Percentiles rank a stretch among this genome's conserved stretches.
Conservation (phyloP, 805 yeast species). For the Metschnikowia baotianmanensis region DNA sequence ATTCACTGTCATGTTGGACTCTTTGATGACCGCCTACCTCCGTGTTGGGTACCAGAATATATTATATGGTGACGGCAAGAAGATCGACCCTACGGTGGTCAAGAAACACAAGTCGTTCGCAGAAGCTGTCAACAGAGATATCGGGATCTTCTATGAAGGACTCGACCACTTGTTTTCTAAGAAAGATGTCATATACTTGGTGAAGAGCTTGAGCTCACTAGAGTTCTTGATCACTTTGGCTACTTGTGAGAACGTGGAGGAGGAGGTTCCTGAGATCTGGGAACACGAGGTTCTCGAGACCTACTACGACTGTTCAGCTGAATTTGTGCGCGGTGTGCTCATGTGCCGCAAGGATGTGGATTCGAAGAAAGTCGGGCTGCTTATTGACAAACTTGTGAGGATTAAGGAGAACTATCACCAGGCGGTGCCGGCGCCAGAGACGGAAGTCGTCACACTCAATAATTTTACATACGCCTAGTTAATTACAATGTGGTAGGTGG, state of each 20-base stretch:
- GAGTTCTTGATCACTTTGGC: conserved; percentile 41
- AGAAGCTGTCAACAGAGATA: conserved; percentile 39
- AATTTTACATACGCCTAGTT: conserved; percentile 30
- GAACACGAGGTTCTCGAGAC: conserved; percentile 52
- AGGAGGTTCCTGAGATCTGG: conserved; percentile 49
- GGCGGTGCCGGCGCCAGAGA: conserved; percentile 33
- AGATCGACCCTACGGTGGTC: conserved; percentile 37
- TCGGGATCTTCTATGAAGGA: conserved; percentile 35
- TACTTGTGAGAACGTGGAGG: conserved; percentile 36
- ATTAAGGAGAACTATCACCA: conserved; percentile 33
- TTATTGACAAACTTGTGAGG: conserved; percentile 27
- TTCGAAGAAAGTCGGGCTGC: conserved; percentile 25
- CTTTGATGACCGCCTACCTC: conserved; percentile 37
- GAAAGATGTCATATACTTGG: conserved; percentile 37
- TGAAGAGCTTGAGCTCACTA: conserved; percentile 39
- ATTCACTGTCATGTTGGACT: conserved; percentile 37
- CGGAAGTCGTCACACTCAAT: conserved; percentile 33
- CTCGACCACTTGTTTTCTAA: conserved; percentile 39
- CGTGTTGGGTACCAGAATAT: conserved; percentile 41
- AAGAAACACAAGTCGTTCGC: conserved; percentile 38
- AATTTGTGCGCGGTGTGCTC: conserved; percentile 64
- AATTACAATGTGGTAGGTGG: too few relatives aligned
- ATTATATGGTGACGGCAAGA: conserved; percentile 40
- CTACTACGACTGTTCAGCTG: conserved; percentile 77
- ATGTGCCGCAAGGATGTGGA: conserved; percentile 48